Conservation (phyloP, 192 early-diverging fungal species). For the Podila clonocystis region DNA sequence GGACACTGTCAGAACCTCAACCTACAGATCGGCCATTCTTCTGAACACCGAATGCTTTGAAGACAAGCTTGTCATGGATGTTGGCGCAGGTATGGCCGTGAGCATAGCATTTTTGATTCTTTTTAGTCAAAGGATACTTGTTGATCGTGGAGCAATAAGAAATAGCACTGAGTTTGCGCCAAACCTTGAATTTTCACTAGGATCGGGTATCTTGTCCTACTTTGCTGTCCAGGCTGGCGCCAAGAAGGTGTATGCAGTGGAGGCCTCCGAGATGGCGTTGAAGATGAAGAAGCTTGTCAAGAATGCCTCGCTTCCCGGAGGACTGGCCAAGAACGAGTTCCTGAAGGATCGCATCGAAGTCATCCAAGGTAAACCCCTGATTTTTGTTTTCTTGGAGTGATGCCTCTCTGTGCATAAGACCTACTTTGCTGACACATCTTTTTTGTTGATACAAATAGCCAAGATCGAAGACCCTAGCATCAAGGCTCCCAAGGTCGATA, state of each 20-base stretch:
- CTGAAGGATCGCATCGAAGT: conserved; percentile 84
- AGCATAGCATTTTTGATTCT: not conserved
- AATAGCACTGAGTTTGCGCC: not conserved
- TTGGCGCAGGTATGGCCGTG: conserved; percentile 76
- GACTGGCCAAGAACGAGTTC: conserved; percentile 73
- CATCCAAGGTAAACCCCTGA: conserved; percentile 67
- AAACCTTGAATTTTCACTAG: conserved; percentile 11
- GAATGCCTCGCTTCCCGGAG: conserved; percentile 63
- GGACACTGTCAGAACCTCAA: conserved; percentile 93
- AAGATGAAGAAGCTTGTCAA: conserved; percentile 88
- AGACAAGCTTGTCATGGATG: conserved; percentile 89
- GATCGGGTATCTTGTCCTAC: conserved; percentile 94
- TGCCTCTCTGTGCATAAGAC: not conserved
- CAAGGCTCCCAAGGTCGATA: conserved; percentile 85
- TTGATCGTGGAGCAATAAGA: not conserved
- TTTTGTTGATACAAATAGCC: conserved; percentile 47
- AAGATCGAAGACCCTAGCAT: conserved; percentile 89
- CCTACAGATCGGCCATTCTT: conserved; percentile 93
- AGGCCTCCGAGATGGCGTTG: conserved; percentile 93
- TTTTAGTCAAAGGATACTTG: not conserved
- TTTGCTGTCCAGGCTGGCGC: conserved; percentile 96
- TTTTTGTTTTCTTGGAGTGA: not conserved
- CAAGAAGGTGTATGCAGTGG: conserved; percentile 93
- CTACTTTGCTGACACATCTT: no score
- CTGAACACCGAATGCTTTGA: conserved; percentile 81